phyloP scores from a whole-genome alignment of 2,329 filamentous ascomycete genomes.

The Trichoderma endophyticum region DNA sequence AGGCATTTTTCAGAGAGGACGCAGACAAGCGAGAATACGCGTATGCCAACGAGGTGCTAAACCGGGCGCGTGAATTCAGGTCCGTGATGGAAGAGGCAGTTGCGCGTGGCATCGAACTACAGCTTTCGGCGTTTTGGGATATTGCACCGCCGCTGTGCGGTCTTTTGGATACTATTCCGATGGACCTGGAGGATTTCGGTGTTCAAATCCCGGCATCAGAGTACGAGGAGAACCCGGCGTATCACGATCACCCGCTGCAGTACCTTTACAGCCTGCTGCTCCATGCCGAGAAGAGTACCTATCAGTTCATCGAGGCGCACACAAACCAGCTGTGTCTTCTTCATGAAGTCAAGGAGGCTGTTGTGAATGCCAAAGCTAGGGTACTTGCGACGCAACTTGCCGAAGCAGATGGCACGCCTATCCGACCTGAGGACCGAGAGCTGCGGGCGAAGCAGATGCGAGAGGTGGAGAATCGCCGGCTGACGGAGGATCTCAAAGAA shows the following conservation, averaged over 20 bases:
- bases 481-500: slow-evolving; percentile 88
- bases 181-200: slow-evolving; percentile 56
- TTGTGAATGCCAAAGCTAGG: slow-evolving; percentile 65
- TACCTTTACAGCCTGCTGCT: slow-evolving; percentile 83
- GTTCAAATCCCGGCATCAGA: slow-evolving; percentile 77
- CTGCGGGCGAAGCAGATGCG: slow-evolving; percentile 54
- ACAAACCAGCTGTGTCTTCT: slow-evolving; percentile 85
- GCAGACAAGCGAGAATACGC: slow-evolving; percentile 66
- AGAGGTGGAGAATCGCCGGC: slow-evolving; percentile 61
- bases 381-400: slow-evolving; percentile 63
- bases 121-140: slow-evolving; percentile 95
- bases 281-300: slow-evolving; percentile 87
- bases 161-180: slow-evolving; percentile 76
- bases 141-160: slow-evolving; percentile 80
- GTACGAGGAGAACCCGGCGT: slow-evolving; percentile 80
- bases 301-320: slow-evolving; percentile 96
- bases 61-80: slow-evolving; percentile 73
- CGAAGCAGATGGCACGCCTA: slow-evolving; percentile 35
- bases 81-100: slow-evolving; percentile 81
- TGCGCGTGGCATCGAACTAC: slow-evolving; percentile 80
- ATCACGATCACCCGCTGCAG: slow-evolving; percentile 77
- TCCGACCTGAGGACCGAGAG: slow-evolving; percentile 33
- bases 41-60: slow-evolving; percentile 68
- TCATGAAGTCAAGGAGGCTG: slow-evolving; percentile 82
- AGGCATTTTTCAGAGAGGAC: slow-evolving; percentile 79